phyloP scores from a whole-genome alignment of 1,139 yeast genomes.

The Geotrichum bryndzae region DNA sequence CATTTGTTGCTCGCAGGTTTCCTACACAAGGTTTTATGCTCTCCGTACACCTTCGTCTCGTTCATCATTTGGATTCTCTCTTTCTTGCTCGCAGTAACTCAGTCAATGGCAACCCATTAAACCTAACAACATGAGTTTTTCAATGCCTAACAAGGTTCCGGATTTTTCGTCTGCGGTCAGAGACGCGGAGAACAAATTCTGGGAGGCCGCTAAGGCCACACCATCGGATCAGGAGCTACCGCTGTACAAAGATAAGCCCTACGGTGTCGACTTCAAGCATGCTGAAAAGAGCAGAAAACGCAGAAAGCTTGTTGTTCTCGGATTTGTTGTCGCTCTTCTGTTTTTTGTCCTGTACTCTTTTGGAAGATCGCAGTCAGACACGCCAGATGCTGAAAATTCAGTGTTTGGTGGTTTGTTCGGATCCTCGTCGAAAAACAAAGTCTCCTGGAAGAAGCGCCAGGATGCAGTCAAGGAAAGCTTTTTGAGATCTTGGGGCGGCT shows the following conservation, averaged over 20 bases:
- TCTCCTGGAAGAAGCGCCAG: conserved; percentile 44
- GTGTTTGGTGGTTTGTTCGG: background rate
- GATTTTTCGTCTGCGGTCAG: conserved; percentile 15
- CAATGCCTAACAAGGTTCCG: conserved; percentile 17
- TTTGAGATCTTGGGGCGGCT: conserved; percentile 73
- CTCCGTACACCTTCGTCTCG: background rate
- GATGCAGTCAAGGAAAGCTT: conserved; percentile 58
- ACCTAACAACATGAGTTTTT: conserved; percentile 13
- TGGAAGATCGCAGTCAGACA: conserved; percentile 17
- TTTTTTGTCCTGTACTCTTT: conserved; percentile 24
- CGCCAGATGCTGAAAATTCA: background rate
- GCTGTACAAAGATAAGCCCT: conserved; percentile 36
- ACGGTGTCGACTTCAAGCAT: conserved; percentile 20
- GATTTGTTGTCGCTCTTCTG: conserved; percentile 20
- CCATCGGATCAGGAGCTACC: conserved; percentile 25
- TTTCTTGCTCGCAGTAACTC: background rate
- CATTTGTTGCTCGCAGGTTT: background rate
- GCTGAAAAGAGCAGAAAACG: conserved; percentile 17
- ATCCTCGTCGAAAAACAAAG: conserved; percentile 4
- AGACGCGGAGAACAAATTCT: conserved; percentile 15
- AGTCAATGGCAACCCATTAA: background rate
- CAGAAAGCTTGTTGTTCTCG: conserved; percentile 18
- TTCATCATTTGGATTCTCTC: background rate
- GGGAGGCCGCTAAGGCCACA: conserved; percentile 15
- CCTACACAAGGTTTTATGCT: background rate